These are phyloP conservation scores for Aspergillus proliferans DNA, from an alignment of 2,329 filamentous ascomycete genomes.

Conservation along the genomic window DNA sequence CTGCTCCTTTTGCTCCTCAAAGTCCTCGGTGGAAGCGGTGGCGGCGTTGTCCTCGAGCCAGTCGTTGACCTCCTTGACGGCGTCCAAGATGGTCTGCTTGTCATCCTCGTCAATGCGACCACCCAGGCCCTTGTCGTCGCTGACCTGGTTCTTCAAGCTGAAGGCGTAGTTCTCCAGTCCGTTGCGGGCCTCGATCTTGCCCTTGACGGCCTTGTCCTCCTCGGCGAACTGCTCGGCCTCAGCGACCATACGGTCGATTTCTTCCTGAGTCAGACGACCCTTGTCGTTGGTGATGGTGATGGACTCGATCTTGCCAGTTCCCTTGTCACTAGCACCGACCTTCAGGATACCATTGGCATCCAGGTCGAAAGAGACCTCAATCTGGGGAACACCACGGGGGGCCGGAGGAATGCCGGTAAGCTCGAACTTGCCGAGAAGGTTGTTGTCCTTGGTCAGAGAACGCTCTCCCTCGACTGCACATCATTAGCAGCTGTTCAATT, in stretches of 20 bases:
- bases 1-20: constrained; percentile 99
- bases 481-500: constrained; percentile 13
- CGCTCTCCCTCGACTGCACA: constrained; percentile 70
- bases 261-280: constrained; percentile 89
- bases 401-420: constrained; percentile 92
- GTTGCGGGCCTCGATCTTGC: constrained; percentile 95
- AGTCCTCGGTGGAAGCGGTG: constrained; percentile 82
- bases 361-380: constrained; percentile 95
- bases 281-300: constrained; percentile 99
- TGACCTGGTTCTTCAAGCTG: constrained; percentile 98
- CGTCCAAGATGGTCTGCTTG: constrained; percentile 92
- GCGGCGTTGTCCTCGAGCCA: constrained; percentile 95
- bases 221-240: constrained; percentile 99
- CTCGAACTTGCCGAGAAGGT: constrained; percentile 96
- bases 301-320: constrained; percentile 91
- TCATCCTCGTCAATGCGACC: constrained; percentile 98
- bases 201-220: constrained; percentile 96
- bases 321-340: constrained; percentile 94
- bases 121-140: constrained; percentile 91
- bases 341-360: constrained; percentile 98
- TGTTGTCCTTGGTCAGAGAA: constrained; percentile 93
- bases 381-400: constrained; percentile 93
- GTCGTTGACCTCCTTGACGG: constrained; percentile 92
- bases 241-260: constrained; percentile 98
- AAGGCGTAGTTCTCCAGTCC: constrained; percentile 98